These are phyloP conservation scores for Aspergillus flavus DNA, from an alignment of 2,329 filamentous ascomycete species.

Conservation along the genomic window DNA sequence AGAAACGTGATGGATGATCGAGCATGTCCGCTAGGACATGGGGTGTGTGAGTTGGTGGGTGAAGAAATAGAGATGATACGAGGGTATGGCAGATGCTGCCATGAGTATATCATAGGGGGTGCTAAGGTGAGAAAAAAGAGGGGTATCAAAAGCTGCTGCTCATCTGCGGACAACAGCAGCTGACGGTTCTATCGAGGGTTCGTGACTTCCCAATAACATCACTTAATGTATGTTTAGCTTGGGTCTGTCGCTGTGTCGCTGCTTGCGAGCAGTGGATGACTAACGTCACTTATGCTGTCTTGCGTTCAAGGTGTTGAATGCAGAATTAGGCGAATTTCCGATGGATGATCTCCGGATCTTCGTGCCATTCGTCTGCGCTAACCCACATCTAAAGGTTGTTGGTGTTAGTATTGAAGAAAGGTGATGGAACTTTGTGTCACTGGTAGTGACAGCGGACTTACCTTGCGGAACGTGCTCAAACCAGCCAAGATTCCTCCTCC, in stretches of 20 bases:
- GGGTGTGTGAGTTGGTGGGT: not conserved
- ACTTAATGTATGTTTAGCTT: constrained; percentile 2
- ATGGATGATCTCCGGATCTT: constrained; percentile 98
- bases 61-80: not conserved
- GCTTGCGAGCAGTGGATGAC: not conserved
- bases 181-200: not conserved
- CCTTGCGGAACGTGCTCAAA: constrained; percentile 97
- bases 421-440: not conserved
- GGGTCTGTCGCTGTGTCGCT: not conserved
- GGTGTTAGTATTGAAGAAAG: not conserved
- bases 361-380: constrained; percentile 98
- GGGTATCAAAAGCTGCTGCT: constrained; percentile 35
- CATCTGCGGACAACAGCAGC: constrained; percentile 7
- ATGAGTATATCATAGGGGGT: not conserved
- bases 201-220: constrained; percentile 10
- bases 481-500: constrained; percentile 96
- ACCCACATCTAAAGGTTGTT: constrained; percentile 85
- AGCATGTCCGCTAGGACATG: not conserved
- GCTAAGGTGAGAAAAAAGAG: constrained; percentile 11
- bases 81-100: not conserved
- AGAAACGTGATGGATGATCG: not conserved
- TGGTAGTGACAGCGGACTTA: constrained; percentile 45
- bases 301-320: not conserved
- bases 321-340: constrained; percentile 81
- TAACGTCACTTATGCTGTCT: not conserved